phyloP scores from a whole-genome alignment of 2,329 filamentous ascomycete species.

The Fusarium anguioides region DNA sequence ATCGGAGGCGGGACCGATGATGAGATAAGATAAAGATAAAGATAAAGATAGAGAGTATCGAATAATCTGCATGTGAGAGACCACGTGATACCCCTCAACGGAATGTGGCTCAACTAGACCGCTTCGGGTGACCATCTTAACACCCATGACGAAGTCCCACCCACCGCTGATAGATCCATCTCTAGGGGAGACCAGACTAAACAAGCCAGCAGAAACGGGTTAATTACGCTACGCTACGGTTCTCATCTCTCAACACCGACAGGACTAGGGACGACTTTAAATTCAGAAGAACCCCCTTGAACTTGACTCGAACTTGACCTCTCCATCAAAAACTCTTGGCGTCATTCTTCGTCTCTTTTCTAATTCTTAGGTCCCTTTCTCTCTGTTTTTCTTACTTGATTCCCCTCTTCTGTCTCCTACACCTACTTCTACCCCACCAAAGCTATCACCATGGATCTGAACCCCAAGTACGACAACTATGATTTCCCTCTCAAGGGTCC shows the following conservation, averaged over 20 bases:
- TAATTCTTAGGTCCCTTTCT: slow-evolving; percentile 4
- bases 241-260: slow-evolving; percentile 35
- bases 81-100: slow-evolving; percentile 38
- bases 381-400: slow-evolving; percentile 8
- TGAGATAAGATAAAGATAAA: slow-evolving; percentile 15
- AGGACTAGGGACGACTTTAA: slow-evolving; percentile 24
- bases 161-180: slow-evolving; percentile 42
- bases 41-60: not conserved
- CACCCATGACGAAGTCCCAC: slow-evolving; percentile 48
- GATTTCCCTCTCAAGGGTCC: slow-evolving; percentile 87
- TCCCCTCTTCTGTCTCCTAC: slow-evolving; percentile 1
- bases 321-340: slow-evolving; percentile 16
- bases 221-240: slow-evolving; percentile 43
- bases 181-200: slow-evolving; percentile 44
- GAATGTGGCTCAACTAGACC: slow-evolving; percentile 39
- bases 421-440: slow-evolving; percentile 39
- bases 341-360: slow-evolving; percentile 11
- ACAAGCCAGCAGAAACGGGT: slow-evolving; percentile 37
- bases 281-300: slow-evolving; percentile 37
- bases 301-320: not conserved
- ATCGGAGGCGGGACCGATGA: slow-evolving; percentile 17
- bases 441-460: slow-evolving; percentile 62
- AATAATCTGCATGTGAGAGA: slow-evolving; percentile 41
- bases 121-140: slow-evolving; percentile 41
- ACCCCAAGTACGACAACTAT: slow-evolving; percentile 96